These are phyloP conservation scores for Elongisporangium prolatum DNA, from an alignment of 352 stramenopile species.

Conservation along the genomic window DNA sequence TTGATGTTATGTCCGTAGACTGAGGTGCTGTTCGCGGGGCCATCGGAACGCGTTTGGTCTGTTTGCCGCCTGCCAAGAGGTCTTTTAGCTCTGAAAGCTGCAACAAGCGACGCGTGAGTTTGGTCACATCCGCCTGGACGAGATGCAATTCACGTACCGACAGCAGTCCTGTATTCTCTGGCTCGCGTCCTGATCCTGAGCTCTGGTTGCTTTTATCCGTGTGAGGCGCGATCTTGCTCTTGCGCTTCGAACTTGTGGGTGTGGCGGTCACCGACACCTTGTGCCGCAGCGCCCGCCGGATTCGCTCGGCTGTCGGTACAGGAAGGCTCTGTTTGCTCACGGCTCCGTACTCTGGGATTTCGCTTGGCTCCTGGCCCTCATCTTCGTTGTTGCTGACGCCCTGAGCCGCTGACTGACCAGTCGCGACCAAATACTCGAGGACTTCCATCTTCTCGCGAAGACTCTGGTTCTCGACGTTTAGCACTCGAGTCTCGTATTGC, in stretches of 20 bases:
- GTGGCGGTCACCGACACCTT: neutral
- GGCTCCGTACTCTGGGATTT: slow-evolving; percentile 33
- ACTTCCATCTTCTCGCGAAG: slow-evolving; percentile 54
- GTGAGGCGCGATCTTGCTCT: neutral
- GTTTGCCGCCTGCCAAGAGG: slow-evolving; percentile 28
- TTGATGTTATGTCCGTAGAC: neutral
- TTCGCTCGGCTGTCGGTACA: slow-evolving; percentile 13
- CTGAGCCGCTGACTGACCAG: slow-evolving; percentile 4
- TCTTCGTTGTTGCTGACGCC: slow-evolving; percentile 4
- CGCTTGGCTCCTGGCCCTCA: slow-evolving; percentile 10
- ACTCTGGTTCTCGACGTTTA: slow-evolving; percentile 53
- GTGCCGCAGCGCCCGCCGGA: slow-evolving; percentile 13
- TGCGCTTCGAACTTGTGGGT: neutral
- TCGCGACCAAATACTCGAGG: slow-evolving; percentile 42
- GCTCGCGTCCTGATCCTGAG: slow-evolving; percentile 6
- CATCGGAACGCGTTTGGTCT: slow-evolving; percentile 3
- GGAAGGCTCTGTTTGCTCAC: slow-evolving; percentile 7
- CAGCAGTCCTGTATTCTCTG: slow-evolving; percentile 32
- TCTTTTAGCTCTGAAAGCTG: slow-evolving; percentile 48
- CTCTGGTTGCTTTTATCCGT: slow-evolving; percentile 4
- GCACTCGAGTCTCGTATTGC: slow-evolving; percentile 29
- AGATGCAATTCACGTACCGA: slow-evolving; percentile 20
- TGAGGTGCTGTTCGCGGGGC: neutral
- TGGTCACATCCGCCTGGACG: too few relatives aligned
- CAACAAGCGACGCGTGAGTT: neutral